Evolutionary conservation across 768 basidiomycete species (phyloP), one percentile per base, ranked within the genome.

Genomic region (Russula sp.): DNA sequence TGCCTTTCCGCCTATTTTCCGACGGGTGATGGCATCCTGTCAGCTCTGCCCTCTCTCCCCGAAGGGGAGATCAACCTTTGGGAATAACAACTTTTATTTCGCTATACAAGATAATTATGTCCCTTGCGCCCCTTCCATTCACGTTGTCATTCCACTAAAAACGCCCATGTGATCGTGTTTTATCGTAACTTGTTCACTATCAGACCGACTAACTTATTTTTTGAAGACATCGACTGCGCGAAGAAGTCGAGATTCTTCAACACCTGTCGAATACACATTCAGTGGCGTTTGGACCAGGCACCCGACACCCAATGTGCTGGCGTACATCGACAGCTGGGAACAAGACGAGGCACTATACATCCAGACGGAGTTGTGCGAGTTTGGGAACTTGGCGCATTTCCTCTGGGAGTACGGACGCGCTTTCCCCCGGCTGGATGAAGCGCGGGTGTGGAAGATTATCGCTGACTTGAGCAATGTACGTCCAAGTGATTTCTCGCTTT

Each of bases 321-420:
- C 82, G 20, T 96, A 94, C 71, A 80, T 94, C 65, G 93, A 97
- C 76, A 94, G 92, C 67, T 98, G 97, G 97, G 97, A 99, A 76
- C 88, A 97, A 73, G 84, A 88, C 58, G 87, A 91, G 57, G 82
- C 84, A 55, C 78, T 98, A 28, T 98, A 83, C 76, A 98, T 99
- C 71, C 91, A 88, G 69, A 98, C 97, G 3, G 94, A 96, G 73
- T 82, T 99, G 40, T 98, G 97, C 77, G 89, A 89, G 72, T 83
- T 90, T 70, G 97, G 97, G 67, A 97, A 93, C 76, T 84, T 99
- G 69, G 87, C 87, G 5, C 86, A 83, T 69, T 98, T 98, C 80
- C 78, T 99, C 69, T 89, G 89, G 81, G 89, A 92, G 76, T 94
- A 94, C 72, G 96, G 96, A 4, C 86, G 87, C 46, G 79, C 79